Evolutionary conservation across 768 basidiomycete species (phyloP).

Genomic region (Rhizopogon roseolus): DNA sequence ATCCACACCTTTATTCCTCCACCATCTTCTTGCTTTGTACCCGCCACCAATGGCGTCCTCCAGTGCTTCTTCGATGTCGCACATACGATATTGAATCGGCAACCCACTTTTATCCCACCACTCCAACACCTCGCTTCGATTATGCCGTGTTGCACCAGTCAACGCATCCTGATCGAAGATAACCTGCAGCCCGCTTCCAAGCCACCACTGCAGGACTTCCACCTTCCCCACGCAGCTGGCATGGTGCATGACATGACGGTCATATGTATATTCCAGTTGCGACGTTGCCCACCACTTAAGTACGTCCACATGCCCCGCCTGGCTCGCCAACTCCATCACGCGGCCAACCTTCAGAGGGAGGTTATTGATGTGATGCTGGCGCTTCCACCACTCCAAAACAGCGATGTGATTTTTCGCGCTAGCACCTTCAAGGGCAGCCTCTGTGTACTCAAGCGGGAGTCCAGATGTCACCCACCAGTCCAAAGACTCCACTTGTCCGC

Average conservation of each 20-base stretch:
- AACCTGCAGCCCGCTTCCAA: conserved; percentile 69
- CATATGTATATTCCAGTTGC: conserved; percentile 74
- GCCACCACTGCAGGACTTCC: conserved; percentile 82
- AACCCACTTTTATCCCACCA: conserved; percentile 86
- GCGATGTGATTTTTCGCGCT: conserved; percentile 73
- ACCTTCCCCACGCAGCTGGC: conserved; percentile 79
- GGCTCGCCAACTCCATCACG: conserved; percentile 82
- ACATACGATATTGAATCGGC: conserved; percentile 82
- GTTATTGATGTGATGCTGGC: conserved; percentile 40
- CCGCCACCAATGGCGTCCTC: conserved; percentile 86
- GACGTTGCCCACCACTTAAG: conserved; percentile 86
- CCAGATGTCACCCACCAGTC: conserved; percentile 80
- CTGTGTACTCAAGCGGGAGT: conserved; percentile 67
- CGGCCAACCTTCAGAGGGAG: conserved; percentile 77
- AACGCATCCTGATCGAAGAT: conserved; percentile 79
- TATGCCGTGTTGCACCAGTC: conserved; percentile 75
- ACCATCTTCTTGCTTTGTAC: conserved; percentile 71
- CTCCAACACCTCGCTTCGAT: conserved; percentile 74
- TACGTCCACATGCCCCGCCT: conserved; percentile 67
- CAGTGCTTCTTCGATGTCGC: conserved; percentile 87
- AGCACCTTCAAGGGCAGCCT: conserved; percentile 74
- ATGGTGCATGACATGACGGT: conserved; percentile 69
- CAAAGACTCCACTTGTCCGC: conserved; percentile 68
- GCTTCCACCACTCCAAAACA: conserved; percentile 83
- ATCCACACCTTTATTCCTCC: conserved; percentile 76